Evolutionary conservation across 495 filamentous ascomycete species (phyloP), one percentile per base, ranked within the genome.

Genomic region (Margaritispora aquatica): DNA sequence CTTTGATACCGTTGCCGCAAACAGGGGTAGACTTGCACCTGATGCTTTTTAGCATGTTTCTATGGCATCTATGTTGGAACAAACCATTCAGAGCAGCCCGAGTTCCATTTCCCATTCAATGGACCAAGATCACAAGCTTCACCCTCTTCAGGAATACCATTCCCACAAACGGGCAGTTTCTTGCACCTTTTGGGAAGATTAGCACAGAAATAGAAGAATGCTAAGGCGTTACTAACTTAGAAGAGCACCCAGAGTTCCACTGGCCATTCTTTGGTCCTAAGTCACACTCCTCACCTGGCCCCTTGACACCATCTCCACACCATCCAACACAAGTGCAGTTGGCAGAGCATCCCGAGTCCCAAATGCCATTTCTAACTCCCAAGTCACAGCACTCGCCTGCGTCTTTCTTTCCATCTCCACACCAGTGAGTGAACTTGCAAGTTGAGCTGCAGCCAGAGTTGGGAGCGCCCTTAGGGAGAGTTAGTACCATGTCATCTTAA

Each of bases 291-390:
- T 53, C 51, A 13, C 51, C 51, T 2, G 5, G 5, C 7, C 21
- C 51, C 24, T 20, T 20, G 51, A 9, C 4, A 9, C 51, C 51
- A 53, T 53, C 27, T 31, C 51, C 51, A 53, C 51, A 53, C 24
- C 23, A 27, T 2, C 19, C 19, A n/a, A 57, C 21, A 22, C n/a
- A 26, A 10, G 36, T 47, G 23, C 54, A 57, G 29, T 57, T 31
- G 7, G 9, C 22, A 10, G 54, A 57, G 38, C 54, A 57, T 2
- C 54, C 54, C 1, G 54, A 57, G 19, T 58, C 23, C 24, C 20
- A 51, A 15, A 17, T 21, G 36, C 55, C 55, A 22, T 58, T 50
- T 15, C 13, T 23, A 4, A n/a, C 20, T 22, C 53, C 53, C 27
- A 44, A 13, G 24, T 56, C 54, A 26, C 54, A 56, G 13, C 20